Base-by-base conservation (phyloP, 306 rosid species). In the Ormosia emarginata region DNA sequence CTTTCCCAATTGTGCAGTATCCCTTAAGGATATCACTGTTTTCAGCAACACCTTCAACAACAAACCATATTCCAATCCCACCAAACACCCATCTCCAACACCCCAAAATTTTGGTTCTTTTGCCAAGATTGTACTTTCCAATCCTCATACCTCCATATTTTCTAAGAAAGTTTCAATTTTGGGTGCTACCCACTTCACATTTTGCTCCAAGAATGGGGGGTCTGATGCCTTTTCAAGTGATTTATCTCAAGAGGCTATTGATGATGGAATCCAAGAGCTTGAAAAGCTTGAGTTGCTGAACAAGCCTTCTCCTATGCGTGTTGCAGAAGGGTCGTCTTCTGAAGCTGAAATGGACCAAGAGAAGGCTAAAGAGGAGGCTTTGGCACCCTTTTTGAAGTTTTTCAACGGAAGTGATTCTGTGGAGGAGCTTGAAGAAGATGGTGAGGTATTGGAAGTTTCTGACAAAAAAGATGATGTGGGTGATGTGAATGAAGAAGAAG, bases 331-430 rank as follows among this genome's bases (percentile, higher is more conserved):
- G 74, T 74, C 83, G 7, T 72, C 74, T 72, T 77, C 86, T 6
- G 92, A 91, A 82, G 79, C 73, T 52, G 91, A 84, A 43, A 10
- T 36, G 29, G 93, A 74, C 1, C 58, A 81, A 40, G 88, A 67
- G 53, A 86, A 82, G 24, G 71, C 63, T 7, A 67, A 86, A 14
- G 87, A 87, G 86, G 96, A 92, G 80, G 92, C 90, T 37, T 84
- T 95, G 62, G 96, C 94, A 53, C 97, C 98, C 30, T 95, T 95
- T 84, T 12, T 95, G 91, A 93, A 90, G 89, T 93, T 95, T 78
- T 93, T 95, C 88, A 87, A 87, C 75, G 88, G 84, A 2, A 71
- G 64, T 69, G 94, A 86, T 71, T 44, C 87, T 66, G 46, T n/a
- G 76, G 89, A 85, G 29, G 89, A 75, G 63, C 82, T 32, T 24